Conservation (phyloP, 495 filamentous ascomycete species). For the Aspergillus saccharolyticus region DNA sequence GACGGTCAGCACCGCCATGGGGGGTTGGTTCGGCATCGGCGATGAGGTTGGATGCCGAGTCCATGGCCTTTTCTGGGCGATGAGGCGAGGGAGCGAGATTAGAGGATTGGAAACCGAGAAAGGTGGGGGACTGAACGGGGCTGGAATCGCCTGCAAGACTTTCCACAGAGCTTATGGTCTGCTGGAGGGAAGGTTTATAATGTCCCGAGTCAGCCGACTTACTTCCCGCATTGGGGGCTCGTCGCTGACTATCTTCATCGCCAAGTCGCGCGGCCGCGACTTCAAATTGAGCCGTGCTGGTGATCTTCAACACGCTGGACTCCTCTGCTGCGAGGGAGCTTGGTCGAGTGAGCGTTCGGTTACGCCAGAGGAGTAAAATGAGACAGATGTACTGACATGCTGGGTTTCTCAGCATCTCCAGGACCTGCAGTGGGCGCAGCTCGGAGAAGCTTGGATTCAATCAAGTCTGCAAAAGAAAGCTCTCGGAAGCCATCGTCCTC, state of each 20-base stretch:
- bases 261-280: not conserved
- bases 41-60: not conserved
- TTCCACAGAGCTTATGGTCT: not conserved
- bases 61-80: not conserved
- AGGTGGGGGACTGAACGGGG: slow-evolving; percentile 18
- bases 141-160: slow-evolving; percentile 7
- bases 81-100: not conserved
- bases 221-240: not conserved
- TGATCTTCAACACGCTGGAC: slow-evolving; percentile 17
- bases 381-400: slow-evolving; percentile 42
- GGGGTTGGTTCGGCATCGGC: not conserved
- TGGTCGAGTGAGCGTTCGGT: slow-evolving; percentile 30
- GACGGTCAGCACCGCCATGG: not conserved
- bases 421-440: slow-evolving; percentile 20
- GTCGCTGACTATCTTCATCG: slow-evolving; percentile 5
- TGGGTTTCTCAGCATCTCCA: slow-evolving; percentile 27
- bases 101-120: slow-evolving; percentile 19
- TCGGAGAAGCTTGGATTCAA: slow-evolving; percentile 57
- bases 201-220: not conserved
- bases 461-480: slow-evolving; percentile 51
- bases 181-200: not conserved
- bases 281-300: slow-evolving; percentile 5
- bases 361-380: slow-evolving; percentile 23
- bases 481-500: slow-evolving; percentile 51
- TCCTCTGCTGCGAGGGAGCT: slow-evolving; percentile 33